Conservation (phyloP, 345 rosid species). For the Citrus sp. region DNA sequence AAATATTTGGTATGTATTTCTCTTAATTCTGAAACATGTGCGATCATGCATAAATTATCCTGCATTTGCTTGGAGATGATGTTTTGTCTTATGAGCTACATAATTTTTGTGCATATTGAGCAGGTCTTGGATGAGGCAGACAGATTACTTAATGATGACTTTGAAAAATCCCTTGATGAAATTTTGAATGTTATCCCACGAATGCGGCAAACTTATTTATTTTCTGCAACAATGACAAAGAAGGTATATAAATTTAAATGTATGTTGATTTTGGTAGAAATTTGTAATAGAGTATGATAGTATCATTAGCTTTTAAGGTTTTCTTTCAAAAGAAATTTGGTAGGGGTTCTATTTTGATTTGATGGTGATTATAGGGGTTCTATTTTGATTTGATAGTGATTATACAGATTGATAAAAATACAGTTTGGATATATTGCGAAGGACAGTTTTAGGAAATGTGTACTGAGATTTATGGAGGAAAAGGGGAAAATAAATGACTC, state of each 20-base stretch:
- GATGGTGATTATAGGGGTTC: neutral
- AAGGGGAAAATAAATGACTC: neutral
- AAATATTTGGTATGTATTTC: conserved; percentile 67
- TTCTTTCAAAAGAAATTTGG: neutral
- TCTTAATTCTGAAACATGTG: neutral
- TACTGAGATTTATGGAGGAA: neutral
- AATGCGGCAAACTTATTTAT: conserved; percentile 69
- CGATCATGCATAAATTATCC: neutral
- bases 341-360: neutral
- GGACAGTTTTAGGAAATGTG: neutral
- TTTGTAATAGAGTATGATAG: neutral
- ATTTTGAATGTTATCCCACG: conserved; percentile 72
- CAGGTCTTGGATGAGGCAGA: conserved; percentile 98
- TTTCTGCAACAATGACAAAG: conserved; percentile 98
- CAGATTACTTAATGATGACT: conserved; percentile 87
- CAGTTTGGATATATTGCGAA: neutral
- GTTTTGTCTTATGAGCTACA: neutral
- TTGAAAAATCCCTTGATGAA: conserved; percentile 84
- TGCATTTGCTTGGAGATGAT: neutral
- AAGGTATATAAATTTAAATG: conserved; percentile 41
- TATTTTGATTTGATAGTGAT: neutral
- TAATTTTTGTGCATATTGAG: conserved; percentile 12
- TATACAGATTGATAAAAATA: neutral
- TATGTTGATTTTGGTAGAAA: neutral
- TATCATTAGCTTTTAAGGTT: neutral